Conservation (phyloP, 2,329 filamentous ascomycete species). For the Aspergillus alliaceus region DNA sequence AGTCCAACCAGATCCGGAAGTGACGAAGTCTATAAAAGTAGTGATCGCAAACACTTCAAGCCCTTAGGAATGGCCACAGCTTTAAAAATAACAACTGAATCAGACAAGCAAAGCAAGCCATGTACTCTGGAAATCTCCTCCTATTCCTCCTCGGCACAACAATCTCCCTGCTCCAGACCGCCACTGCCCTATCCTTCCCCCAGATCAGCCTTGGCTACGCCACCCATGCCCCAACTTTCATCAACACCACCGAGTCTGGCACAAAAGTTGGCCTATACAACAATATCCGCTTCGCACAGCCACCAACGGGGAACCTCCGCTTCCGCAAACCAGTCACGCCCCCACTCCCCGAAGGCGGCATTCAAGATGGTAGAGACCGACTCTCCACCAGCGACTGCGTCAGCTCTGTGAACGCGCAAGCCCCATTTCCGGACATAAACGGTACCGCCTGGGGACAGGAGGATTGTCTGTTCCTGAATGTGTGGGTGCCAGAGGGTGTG, state of each 20-base stretch:
- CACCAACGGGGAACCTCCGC: background rate
- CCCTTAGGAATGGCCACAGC: background rate
- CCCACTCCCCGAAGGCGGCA: background rate
- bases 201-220: background rate
- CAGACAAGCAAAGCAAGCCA: background rate
- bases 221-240: background rate
- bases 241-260: background rate
- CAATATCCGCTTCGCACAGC: conserved; percentile 2
- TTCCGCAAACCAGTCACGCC: conserved; percentile 1
- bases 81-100: background rate
- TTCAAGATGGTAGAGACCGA: background rate
- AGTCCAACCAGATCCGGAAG: background rate
- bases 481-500: background rate
- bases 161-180: background rate
- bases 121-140: background rate
- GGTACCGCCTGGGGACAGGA: conserved; percentile 1
- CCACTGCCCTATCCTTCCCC: background rate
- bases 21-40: background rate
- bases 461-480: conserved; percentile 1
- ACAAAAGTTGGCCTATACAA: background rate
- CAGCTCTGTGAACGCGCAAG: background rate
- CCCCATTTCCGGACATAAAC: background rate
- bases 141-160: background rate
- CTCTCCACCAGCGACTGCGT: background rate
- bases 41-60: background rate